Percentiles rank a stretch among this genome's conserved stretches.
Evolutionary conservation across 768 basidiomycete genomes (phyloP).

Genomic region (Boletus pseudopeckii): DNA sequence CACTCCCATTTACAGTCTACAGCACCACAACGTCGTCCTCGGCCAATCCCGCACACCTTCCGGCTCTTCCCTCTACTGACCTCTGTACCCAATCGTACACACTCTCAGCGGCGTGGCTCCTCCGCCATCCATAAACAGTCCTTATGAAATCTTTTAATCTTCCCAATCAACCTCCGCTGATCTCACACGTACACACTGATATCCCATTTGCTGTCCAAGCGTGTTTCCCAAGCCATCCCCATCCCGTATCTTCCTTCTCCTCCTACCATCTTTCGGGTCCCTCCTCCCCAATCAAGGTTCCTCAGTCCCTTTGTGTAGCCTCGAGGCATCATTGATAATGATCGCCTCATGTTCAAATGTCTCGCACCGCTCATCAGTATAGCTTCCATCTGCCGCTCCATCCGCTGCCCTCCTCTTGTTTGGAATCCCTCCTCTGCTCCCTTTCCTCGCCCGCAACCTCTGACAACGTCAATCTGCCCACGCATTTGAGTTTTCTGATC

Average conservation of each 20-base stretch:
- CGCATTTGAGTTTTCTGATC: background rate
- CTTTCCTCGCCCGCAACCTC: background rate
- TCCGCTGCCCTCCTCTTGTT: background rate
- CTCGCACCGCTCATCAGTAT: conserved; percentile 4
- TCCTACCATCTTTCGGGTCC: conserved; percentile 1
- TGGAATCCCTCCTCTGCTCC: conserved; percentile 1
- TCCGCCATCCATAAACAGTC: background rate
- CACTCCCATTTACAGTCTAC: too few species aligned
- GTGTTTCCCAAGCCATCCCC: conserved; percentile 8
- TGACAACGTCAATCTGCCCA: background rate
- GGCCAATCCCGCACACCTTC: background rate
- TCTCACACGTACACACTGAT: conserved; percentile 2
- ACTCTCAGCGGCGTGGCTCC: conserved; percentile 5
- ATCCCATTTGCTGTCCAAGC: background rate
- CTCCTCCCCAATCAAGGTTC: conserved; percentile 13
- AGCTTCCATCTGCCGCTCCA: background rate
- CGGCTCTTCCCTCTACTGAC: background rate
- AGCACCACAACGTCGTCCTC: background rate
- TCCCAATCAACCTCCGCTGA: conserved; percentile 1
- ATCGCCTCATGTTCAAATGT: conserved; percentile 18
- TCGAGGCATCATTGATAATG: conserved; percentile 30
- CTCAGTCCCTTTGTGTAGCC: conserved; percentile 13
- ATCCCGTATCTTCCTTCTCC: background rate
- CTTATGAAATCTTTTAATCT: background rate
- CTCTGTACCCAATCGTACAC: background rate